Conservation (phyloP, 2,329 filamentous ascomycete species). For the Cladosporium sp. region DNA sequence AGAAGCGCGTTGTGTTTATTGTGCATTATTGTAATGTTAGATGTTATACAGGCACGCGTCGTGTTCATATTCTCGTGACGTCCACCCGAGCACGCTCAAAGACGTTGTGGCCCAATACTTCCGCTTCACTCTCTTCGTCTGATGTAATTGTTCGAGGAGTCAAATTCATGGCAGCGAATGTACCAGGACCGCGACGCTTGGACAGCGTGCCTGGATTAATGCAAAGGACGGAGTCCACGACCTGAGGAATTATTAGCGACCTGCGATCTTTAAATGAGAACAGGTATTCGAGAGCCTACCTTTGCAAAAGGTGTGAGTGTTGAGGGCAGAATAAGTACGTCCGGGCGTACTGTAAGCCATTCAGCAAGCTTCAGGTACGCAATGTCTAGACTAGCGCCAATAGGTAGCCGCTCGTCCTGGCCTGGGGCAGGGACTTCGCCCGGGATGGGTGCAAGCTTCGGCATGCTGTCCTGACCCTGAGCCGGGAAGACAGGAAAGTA, state of each 20-base stretch:
- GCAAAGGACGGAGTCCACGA: conserved; percentile 80
- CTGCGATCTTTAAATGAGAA: background rate
- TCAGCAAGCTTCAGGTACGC: conserved; percentile 84
- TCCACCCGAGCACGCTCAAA: conserved; percentile 82
- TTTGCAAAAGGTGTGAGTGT: conserved; percentile 80
- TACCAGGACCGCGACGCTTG: conserved; percentile 77
- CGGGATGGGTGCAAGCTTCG: conserved; percentile 47
- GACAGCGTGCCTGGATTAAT: conserved; percentile 87
- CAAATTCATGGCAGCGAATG: conserved; percentile 73
- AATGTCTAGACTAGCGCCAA: conserved; percentile 74
- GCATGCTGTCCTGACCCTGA: conserved; percentile 59
- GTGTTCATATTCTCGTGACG: conserved; percentile 64
- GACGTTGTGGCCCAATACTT: conserved; percentile 64
- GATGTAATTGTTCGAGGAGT: conserved; percentile 54
- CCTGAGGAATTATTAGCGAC: conserved; percentile 46
- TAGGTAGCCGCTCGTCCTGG: conserved; percentile 47
- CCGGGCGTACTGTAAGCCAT: conserved; percentile 78
- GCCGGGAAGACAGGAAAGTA: conserved; percentile 89
- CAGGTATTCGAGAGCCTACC: conserved; percentile 46
- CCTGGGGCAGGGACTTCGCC: conserved; percentile 31
- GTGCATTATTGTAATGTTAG: too few relatives aligned
- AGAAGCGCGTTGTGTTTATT: too few relatives aligned
- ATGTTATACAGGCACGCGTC: too few relatives aligned
- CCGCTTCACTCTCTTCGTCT: conserved; percentile 51
- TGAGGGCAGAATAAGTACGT: conserved; percentile 78